Evolutionary conservation across 495 filamentous ascomycete genomes (phyloP).

Genomic region (Podospora fimiseda): DNA sequence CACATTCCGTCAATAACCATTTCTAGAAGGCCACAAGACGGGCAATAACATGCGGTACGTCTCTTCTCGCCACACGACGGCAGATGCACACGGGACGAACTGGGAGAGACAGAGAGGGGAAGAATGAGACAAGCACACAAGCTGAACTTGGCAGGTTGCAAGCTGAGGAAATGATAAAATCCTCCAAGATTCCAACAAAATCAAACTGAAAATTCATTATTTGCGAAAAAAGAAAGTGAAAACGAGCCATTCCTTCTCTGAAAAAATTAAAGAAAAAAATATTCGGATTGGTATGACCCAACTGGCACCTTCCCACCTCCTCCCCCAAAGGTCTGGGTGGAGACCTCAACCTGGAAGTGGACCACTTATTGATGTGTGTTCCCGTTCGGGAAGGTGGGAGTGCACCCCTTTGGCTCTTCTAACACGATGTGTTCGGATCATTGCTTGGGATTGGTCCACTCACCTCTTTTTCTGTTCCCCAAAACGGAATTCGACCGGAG

Average conservation of each 20-base stretch:
- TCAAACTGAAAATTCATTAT: no score
- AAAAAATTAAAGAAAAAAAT: not conserved
- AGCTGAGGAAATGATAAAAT: not conserved
- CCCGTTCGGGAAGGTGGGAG: constrained; percentile 17
- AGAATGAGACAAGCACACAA: constrained; percentile 1
- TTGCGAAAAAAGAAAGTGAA: no score
- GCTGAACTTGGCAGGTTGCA: constrained; percentile 15
- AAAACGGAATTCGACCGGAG: no score
- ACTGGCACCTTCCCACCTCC: not conserved
- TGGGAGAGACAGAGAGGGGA: no score
- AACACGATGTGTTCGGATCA: constrained; percentile 1
- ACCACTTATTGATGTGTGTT: constrained; percentile 1
- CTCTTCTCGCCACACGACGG: constrained; percentile 4
- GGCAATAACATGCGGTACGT: not conserved
- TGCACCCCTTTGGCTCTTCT: not conserved
- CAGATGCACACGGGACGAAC: constrained; percentile 3
- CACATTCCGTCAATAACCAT: not conserved
- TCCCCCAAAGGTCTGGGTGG: not conserved
- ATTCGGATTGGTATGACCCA: no score
- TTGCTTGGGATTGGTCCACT: constrained; percentile 3
- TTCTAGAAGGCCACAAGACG: constrained; percentile 10
- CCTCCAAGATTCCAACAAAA: not conserved
- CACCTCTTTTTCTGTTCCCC: not conserved
- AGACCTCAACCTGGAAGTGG: not conserved
- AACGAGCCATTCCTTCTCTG: no score